A percentile compares a stretch with the other conserved stretches of the same genome.
Evolutionary conservation across 306 rosid species (phyloP).

Genomic region (Carpinus viminea): DNA sequence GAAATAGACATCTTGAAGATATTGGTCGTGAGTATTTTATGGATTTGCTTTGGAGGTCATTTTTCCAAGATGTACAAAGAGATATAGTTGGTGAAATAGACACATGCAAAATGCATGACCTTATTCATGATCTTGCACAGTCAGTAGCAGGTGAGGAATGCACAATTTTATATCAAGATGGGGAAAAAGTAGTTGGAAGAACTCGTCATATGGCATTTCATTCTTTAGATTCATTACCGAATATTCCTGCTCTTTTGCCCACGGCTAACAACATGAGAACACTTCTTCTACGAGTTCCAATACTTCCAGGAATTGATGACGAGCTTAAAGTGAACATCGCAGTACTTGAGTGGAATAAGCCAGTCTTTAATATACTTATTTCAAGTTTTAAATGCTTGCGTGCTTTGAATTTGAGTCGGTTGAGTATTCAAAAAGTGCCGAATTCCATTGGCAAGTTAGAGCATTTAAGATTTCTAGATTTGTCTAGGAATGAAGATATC

Average conservation of each 20-base stretch:
- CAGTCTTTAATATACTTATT: too few species aligned
- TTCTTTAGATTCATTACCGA: background rate
- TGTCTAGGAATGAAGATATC: background rate
- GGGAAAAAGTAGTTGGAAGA: background rate
- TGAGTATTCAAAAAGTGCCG: background rate
- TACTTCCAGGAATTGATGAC: too few species aligned
- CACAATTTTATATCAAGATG: background rate
- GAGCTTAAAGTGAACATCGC: too few species aligned
- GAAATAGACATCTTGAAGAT: too few species aligned
- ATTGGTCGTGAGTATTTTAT: too few species aligned
- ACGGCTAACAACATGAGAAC: background rate
- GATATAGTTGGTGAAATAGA: too few species aligned
- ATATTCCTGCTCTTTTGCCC: background rate
- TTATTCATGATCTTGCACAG: background rate
- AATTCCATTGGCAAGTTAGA: background rate
- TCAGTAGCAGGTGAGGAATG: slow-evolving; percentile 1
- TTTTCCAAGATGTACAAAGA: too few species aligned
- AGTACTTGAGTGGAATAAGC: background rate
- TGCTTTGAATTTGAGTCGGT: background rate
- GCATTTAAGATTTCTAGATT: slow-evolving; percentile 9
- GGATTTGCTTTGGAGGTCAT: too few species aligned
- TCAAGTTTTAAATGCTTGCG: background rate
- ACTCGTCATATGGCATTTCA: too few species aligned
- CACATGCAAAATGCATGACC: background rate
- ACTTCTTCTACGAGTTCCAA: background rate